Conservation (phyloP, 805 yeast species). For the Metschnikowia henanensis region DNA sequence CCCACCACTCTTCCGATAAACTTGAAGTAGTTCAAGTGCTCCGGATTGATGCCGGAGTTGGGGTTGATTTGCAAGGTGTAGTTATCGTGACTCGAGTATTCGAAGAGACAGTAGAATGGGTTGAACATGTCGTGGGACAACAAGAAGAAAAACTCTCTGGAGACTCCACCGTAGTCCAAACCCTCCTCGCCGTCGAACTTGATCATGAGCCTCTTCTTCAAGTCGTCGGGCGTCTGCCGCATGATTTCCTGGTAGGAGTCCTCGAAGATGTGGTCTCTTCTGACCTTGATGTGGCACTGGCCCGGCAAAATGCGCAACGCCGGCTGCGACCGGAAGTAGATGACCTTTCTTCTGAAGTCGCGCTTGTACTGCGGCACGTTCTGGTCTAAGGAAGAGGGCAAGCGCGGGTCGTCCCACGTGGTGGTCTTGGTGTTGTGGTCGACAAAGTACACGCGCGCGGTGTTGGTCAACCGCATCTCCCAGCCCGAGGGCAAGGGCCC, state of each 20-base stretch:
- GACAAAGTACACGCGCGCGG: constrained; percentile 97
- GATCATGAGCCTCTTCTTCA: constrained; percentile 96
- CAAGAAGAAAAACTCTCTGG: constrained; percentile 95
- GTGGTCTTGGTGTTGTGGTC: constrained; percentile 99
- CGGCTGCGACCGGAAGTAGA: constrained; percentile 97
- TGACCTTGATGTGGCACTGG: constrained; percentile 96
- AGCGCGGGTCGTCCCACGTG: constrained; percentile 99
- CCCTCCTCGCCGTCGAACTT: constrained; percentile 99
- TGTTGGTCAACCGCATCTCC: constrained; percentile 99
- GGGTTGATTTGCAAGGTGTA: constrained; percentile 98
- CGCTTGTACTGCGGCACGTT: constrained; percentile 99
- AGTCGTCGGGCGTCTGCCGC: constrained; percentile 98
- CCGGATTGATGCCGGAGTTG: constrained; percentile 95
- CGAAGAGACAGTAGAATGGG: constrained; percentile 96
- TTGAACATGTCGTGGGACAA: constrained; percentile 98
- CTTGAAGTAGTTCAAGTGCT: constrained; percentile 96
- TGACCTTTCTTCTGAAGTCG: constrained; percentile 96
- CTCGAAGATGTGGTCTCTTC: constrained; percentile 95
- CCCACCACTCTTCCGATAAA: constrained; percentile 99
- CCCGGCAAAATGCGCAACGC: constrained; percentile 97
- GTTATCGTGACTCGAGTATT: constrained; percentile 97
- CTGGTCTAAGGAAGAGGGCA: constrained; percentile 96
- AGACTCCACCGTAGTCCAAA: constrained; percentile 98
- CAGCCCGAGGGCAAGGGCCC: constrained; percentile 99
- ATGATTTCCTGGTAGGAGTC: constrained; percentile 97